phyloP scores from a whole-genome alignment of 2,329 filamentous ascomycete genomes.

The Colletotrichum lentis region DNA sequence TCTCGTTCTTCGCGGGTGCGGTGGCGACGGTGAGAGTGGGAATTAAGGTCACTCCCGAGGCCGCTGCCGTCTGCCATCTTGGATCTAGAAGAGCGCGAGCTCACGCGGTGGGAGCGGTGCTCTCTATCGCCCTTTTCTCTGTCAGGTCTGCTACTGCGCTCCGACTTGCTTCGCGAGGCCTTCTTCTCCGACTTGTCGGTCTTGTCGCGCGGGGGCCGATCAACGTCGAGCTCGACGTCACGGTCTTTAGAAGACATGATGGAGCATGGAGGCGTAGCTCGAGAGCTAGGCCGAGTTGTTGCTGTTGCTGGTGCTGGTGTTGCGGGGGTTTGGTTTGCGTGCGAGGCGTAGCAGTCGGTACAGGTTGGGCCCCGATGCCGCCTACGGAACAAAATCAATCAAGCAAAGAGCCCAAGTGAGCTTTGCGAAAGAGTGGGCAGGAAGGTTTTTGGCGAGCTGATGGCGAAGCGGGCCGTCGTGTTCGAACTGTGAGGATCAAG shows the following conservation, averaged over 20 bases:
- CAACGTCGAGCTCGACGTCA: slow-evolving; percentile 50
- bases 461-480: slow-evolving; percentile 26
- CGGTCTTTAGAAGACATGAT: slow-evolving; percentile 54
- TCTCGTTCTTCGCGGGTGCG: slow-evolving; percentile 39
- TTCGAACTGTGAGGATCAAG: slow-evolving; percentile 10
- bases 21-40: slow-evolving; percentile 35
- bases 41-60: slow-evolving; percentile 25
- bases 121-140: slow-evolving; percentile 41
- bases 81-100: slow-evolving; percentile 37
- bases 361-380: not conserved
- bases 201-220: slow-evolving; percentile 50
- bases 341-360: not conserved
- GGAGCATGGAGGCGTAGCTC: slow-evolving; percentile 38
- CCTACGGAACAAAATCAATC: not conserved
- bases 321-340: not conserved
- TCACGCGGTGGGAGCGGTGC: slow-evolving; percentile 39
- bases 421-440: slow-evolving; percentile 9
- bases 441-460: slow-evolving; percentile 8
- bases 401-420: not conserved
- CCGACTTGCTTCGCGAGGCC: slow-evolving; percentile 29
- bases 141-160: slow-evolving; percentile 38
- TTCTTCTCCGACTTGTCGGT: slow-evolving; percentile 33
- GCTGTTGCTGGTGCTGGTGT: not conserved
- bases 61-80: slow-evolving; percentile 38
- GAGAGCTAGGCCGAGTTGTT: slow-evolving; percentile 15